Base-by-base conservation (phyloP, 805 yeast species). In the Candida anglica region DNA sequence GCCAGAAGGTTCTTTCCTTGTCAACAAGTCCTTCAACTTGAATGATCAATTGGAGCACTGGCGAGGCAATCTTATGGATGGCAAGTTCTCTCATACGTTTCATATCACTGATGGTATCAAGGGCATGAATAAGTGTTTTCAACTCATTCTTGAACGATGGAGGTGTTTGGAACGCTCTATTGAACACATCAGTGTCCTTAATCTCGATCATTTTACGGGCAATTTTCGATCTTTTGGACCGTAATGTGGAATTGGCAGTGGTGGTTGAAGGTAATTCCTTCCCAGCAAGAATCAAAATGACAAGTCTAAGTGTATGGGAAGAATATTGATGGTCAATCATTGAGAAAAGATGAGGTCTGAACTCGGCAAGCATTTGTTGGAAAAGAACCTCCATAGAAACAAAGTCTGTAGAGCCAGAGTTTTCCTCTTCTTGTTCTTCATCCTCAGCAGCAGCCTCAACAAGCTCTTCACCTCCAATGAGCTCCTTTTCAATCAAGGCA, bases 201-300 rank as follows among this genome's bases (percentile, higher is more conserved):
- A 87, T 81, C 46, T 85, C 93, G 49, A 87, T 86, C 95, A 86
- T 86, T 54, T 88, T 88, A 56, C 98, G 78, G 5, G 97, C 96
- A 58, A 79, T 83, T 58, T 77, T 88, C 32, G 87, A 84, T 60
- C 72, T 83, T 52, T 86, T 87, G 19, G 94, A 82, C 53, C 98
- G 75, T 44, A 87, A 66, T 5, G 83, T 74, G 1, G 89, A 83
- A 50, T 79, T 79, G 17, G 81, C 71, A 49, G 70, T 70, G 1
- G 81, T 75, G 0, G 88, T 62, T 4, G 89, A 79, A 13, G 95
- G 93, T 35, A 88, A 60, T 36, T 79, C 80, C 46, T 81, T 80
- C 3, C 95, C 96, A 2, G 93, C 69, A 21, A 87, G 56, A 10
- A 88, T 73, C 34, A 88, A 63, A 19, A 93, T 61, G 6, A 86